Base-by-base conservation (phyloP, 768 basidiomycete species). In the Pisolithus sp. region DNA sequence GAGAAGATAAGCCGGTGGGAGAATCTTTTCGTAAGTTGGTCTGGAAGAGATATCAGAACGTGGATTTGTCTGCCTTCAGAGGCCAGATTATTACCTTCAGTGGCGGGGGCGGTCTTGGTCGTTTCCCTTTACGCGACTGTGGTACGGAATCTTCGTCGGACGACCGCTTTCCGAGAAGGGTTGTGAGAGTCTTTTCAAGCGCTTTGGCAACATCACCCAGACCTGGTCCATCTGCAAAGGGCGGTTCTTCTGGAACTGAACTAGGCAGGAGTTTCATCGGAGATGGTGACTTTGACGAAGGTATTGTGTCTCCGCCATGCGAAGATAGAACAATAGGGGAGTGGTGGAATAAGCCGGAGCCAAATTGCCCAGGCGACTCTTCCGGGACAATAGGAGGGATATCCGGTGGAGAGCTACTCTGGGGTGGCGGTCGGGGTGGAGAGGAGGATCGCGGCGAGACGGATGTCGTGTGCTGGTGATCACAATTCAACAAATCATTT, bases 111-210 rank as follows among this genome's bases (percentile, higher is more conserved):
- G 73, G 75, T 12, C 74, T 61, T 10, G 69, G 60, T 31, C 74
- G 64, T 48, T 73, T 74, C 2, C 69, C 69, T 46, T 60, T 63
- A 44, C 51, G 55, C 2, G 54, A 55, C 12, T 54, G 59, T 4
- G 48, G 38, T 0, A 53, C 53, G 17, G 63, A 67, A 45, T 75
- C 74, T 3, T 73, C 73, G 10, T 74, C 75, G 3, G 71, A 68
- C 0, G 75, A 67, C 9, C 86, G 75, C 63, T 91, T 90, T 8
- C 86, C 87, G 15, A 90, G 70, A 50, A 89, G 65, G 20, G 79
- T 77, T 5, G 81, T 79, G 46, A 89, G 79, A 53, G 80, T 85
- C 56, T 87, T 83, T 55, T 86, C 79, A 20, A 89, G 69, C 17
- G 78, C 83, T 58, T 72, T 77, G n/a, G 81, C 71, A 23, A 73